phyloP scores from a whole-genome alignment of 768 basidiomycete genomes.

The Boletus subparvulus region DNA sequence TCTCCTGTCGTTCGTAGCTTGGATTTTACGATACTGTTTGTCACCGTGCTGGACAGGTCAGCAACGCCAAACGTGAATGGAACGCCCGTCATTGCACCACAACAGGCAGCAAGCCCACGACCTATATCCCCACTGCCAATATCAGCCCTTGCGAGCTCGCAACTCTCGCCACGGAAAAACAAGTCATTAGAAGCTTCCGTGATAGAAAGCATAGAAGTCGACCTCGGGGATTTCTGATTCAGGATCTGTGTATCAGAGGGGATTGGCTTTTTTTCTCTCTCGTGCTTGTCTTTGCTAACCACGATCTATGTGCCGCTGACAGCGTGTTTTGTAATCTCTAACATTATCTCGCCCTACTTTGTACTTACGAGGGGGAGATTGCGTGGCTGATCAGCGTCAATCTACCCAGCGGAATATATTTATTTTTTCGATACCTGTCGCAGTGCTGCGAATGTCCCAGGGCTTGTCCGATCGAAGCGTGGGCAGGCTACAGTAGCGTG shows the following conservation, averaged over 20 bases:
- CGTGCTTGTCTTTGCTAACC: not conserved
- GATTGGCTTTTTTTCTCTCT: not conserved
- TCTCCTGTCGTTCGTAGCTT: constrained; percentile 5
- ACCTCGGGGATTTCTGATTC: constrained; percentile 71
- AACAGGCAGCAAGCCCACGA: constrained; percentile 27
- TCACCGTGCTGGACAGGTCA: constrained; percentile 25
- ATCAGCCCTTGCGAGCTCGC: constrained; percentile 25
- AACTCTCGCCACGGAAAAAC: constrained; percentile 29
- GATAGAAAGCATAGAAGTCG: constrained; percentile 69
- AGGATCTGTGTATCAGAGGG: not conserved
- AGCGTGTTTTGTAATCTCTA: not conserved
- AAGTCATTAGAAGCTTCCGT: constrained; percentile 56
- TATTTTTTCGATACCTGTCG: not conserved
- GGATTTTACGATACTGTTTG: constrained; percentile 22
- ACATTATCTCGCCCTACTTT: not conserved
- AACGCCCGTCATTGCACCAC: constrained; percentile 39
- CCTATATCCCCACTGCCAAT: constrained; percentile 38
- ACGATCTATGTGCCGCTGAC: not conserved
- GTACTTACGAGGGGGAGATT: constrained; percentile 5
- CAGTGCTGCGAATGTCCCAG: not conserved
- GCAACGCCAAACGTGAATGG: constrained; percentile 51
- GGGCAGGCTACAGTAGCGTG: too few relatives aligned
- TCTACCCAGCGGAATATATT: constrained; percentile 1
- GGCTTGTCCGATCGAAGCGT: too few relatives aligned
- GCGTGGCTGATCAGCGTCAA: constrained; percentile 5